Evolutionary conservation across 2,329 filamentous ascomycete species (phyloP).

Genomic region (Thielaviopsis musarum): DNA sequence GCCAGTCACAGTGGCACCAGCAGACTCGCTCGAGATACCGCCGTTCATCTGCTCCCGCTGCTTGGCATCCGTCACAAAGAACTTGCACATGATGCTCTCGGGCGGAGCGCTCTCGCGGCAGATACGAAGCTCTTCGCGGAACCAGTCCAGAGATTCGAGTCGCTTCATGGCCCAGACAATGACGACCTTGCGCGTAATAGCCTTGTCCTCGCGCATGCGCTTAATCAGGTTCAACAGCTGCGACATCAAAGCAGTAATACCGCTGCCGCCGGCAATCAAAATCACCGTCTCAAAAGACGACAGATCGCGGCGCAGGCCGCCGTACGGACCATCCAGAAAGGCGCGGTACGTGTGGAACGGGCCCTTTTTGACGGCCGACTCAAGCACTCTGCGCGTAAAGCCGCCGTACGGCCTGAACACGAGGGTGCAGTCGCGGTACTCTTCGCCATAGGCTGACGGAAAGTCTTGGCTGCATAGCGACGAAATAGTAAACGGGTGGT

Average conservation of each 20-base stretch:
- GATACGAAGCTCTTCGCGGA: constrained; percentile 83
- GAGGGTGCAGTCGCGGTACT: constrained; percentile 74
- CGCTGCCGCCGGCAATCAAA: constrained; percentile 82
- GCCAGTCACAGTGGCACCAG: constrained; percentile 18
- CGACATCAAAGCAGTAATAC: constrained; percentile 83
- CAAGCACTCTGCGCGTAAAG: constrained; percentile 73
- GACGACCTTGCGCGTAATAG: constrained; percentile 76
- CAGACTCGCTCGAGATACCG: neutral
- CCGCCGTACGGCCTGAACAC: constrained; percentile 86
- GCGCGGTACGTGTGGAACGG: constrained; percentile 85
- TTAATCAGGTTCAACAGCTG: constrained; percentile 91
- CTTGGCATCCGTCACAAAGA: constrained; percentile 75
- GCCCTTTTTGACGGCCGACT: constrained; percentile 67
- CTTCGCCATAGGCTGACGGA: constrained; percentile 75
- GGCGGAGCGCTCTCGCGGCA: constrained; percentile 79
- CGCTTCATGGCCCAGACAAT: constrained; percentile 90
- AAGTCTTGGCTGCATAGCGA: constrained; percentile 89
- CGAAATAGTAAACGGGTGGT: constrained; percentile 89
- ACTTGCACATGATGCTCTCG: constrained; percentile 80
- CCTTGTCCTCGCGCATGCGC: constrained; percentile 86
- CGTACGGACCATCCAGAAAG: constrained; percentile 87
- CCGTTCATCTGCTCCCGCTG: constrained; percentile 10
- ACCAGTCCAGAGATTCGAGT: constrained; percentile 93
- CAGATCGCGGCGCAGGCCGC: constrained; percentile 78
- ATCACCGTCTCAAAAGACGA: constrained; percentile 89